Conservation (phyloP, 1,139 yeast species). For the Wickerhamiella pararugosa region DNA sequence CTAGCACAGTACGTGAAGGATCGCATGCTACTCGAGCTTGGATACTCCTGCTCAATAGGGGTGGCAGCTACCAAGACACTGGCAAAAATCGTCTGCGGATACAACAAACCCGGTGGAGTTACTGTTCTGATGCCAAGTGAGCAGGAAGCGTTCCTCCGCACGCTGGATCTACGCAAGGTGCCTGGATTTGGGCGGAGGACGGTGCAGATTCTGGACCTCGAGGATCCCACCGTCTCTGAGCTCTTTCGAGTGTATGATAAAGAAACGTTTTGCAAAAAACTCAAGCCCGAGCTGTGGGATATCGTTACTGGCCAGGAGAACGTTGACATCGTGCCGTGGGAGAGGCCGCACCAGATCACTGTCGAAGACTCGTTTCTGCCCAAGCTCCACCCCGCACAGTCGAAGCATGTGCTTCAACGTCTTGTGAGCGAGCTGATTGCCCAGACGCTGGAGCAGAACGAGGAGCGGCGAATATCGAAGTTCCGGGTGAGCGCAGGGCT, state of each 20-base stretch:
- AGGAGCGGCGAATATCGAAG: constrained; percentile 8
- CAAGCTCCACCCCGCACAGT: constrained; percentile 1
- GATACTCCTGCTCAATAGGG: constrained; percentile 25
- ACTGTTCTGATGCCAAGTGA: constrained; percentile 20
- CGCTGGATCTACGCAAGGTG: constrained; percentile 15
- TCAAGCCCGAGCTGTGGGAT: constrained; percentile 18
- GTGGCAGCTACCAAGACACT: constrained; percentile 21
- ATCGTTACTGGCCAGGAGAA: constrained; percentile 21
- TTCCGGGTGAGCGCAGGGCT: constrained; percentile 7
- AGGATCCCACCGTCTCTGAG: constrained; percentile 5
- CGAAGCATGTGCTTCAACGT: constrained; percentile 13
- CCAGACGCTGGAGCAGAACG: constrained; percentile 16
- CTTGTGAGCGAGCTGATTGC: constrained; percentile 16
- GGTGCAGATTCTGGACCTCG: neutral
- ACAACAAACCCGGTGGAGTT: constrained; percentile 24
- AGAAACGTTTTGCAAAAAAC: constrained; percentile 10
- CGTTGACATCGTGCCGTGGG: constrained; percentile 15
- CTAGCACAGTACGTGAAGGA: constrained; percentile 20
- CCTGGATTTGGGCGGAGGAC: constrained; percentile 20
- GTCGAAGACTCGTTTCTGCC: constrained; percentile 23
- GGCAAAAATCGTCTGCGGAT: constrained; percentile 24
- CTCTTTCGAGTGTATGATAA: constrained; percentile 6
- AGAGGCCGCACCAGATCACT: constrained; percentile 21
- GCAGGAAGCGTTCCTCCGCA: constrained; percentile 17
- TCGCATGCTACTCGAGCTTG: constrained; percentile 18